Conservation (phyloP, 331 rosid genomes). For the Spiraea crenata region DNA sequence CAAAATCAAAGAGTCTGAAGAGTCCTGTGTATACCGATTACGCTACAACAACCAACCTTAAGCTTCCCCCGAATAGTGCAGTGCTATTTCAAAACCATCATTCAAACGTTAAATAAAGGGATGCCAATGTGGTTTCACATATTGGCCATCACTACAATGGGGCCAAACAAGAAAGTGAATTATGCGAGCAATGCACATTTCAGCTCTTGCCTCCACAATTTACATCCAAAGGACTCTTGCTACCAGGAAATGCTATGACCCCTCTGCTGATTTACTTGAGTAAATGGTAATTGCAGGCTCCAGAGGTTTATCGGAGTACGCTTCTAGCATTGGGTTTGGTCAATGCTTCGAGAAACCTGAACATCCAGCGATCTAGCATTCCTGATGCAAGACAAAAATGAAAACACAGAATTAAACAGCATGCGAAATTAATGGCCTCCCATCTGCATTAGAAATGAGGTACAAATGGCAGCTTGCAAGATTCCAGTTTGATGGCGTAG, state of each 20-base stretch:
- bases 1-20: constrained; percentile 9
- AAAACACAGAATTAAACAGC: not conserved
- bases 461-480: not conserved
- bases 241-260: constrained; percentile 4
- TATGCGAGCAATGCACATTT: constrained; percentile 11
- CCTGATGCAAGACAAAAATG: constrained; percentile 36
- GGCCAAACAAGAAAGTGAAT: constrained; percentile 8
- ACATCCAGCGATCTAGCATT: constrained; percentile 98
- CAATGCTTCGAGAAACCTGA: constrained; percentile 63
- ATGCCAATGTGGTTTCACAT: not conserved
- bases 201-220: constrained; percentile 6
- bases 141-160: constrained; percentile 6
- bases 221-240: constrained; percentile 22
- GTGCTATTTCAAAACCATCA: constrained; percentile 5
- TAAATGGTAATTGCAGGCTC: constrained; percentile 18
- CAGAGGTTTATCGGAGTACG: constrained; percentile 36
- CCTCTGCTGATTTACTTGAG: constrained; percentile 22
- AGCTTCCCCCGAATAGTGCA: constrained; percentile 2
- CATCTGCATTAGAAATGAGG: not conserved
- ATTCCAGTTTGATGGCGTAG: not conserved
- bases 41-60: constrained; percentile 24
- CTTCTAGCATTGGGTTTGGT: constrained; percentile 66
- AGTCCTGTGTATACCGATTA: not conserved
- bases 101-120: not conserved
- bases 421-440: not conserved